phyloP scores from a whole-genome alignment of 805 yeast species.

The Blastobotrys chiropterorum region DNA sequence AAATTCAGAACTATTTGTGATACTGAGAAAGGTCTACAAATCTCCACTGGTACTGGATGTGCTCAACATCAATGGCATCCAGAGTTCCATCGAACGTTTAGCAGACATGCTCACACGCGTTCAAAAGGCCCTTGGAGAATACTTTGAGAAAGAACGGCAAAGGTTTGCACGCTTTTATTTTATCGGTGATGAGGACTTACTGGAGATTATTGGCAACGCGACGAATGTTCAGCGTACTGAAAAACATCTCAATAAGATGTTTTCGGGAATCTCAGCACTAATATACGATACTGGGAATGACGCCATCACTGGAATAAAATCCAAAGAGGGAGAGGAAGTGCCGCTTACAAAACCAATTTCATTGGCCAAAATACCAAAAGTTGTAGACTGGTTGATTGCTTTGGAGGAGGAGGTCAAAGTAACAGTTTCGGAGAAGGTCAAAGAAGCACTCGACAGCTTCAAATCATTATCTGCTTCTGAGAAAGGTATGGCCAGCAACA shows the following conservation, averaged over 20 bases:
- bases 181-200: conserved; percentile 82
- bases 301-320: conserved; percentile 41
- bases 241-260: conserved; percentile 63
- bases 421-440: conserved; percentile 39
- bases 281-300: conserved; percentile 31
- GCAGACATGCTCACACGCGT: conserved; percentile 53
- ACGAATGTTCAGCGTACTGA: conserved; percentile 42
- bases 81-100: conserved; percentile 41
- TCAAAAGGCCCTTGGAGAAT: conserved; percentile 64
- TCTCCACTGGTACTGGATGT: conserved; percentile 49
- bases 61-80: conserved; percentile 44
- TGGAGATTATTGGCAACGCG: conserved; percentile 72
- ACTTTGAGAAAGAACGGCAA: conserved; percentile 72
- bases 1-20: conserved; percentile 52
- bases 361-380: conserved; percentile 35
- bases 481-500: conserved; percentile 6
- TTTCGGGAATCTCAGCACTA: conserved; percentile 52
- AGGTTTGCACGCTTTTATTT: conserved; percentile 78
- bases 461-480: conserved; percentile 12
- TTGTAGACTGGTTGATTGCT: conserved; percentile 56
- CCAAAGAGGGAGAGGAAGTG: conserved; percentile 63
- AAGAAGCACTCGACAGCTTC: conserved; percentile 26
- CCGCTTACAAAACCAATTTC: conserved; percentile 40
- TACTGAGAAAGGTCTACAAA: conserved; percentile 45
- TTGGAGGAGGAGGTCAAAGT: conserved; percentile 50